Conservation (phyloP, 2,329 filamentous ascomycete species). For the Penicillium sp. region DNA sequence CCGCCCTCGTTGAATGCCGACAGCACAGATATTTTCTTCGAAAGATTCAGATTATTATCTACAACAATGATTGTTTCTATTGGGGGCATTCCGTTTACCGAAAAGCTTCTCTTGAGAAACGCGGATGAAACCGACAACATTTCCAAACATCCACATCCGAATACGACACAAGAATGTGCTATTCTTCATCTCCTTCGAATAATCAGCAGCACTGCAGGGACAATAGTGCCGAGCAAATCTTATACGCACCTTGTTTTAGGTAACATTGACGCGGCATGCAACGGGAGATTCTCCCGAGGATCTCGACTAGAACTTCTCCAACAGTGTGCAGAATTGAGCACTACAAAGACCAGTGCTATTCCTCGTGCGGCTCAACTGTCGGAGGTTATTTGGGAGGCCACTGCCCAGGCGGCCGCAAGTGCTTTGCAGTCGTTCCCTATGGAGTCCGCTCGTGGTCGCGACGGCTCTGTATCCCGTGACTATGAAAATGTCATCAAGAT, state of each 20-base stretch:
- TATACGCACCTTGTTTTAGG: conserved; percentile 32
- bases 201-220: conserved; percentile 27
- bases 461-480: conserved; percentile 60
- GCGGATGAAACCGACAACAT: conserved; percentile 53
- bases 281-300: conserved; percentile 35
- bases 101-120: conserved; percentile 51
- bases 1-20: conserved; percentile 40
- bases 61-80: conserved; percentile 52
- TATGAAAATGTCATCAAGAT: conserved; percentile 70
- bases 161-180: conserved; percentile 36
- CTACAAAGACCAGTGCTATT: conserved; percentile 16
- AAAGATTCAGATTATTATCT: conserved; percentile 53
- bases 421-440: conserved; percentile 44
- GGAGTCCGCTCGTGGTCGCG: conserved; percentile 46
- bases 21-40: conserved; percentile 44
- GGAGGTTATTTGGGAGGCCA: conserved; percentile 38
- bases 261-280: conserved; percentile 37
- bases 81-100: conserved; percentile 52
- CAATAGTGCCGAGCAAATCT: conserved; percentile 22
- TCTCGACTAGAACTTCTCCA: conserved; percentile 41
- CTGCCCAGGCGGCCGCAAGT: conserved; percentile 34
- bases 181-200: conserved; percentile 42
- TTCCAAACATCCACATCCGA: conserved; percentile 32
- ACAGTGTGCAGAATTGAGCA: conserved; percentile 37
- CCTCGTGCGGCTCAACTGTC: conserved; percentile 14